phyloP scores from a whole-genome alignment of 2,329 filamentous ascomycete genomes.

The Hypomyces perniciosus region DNA sequence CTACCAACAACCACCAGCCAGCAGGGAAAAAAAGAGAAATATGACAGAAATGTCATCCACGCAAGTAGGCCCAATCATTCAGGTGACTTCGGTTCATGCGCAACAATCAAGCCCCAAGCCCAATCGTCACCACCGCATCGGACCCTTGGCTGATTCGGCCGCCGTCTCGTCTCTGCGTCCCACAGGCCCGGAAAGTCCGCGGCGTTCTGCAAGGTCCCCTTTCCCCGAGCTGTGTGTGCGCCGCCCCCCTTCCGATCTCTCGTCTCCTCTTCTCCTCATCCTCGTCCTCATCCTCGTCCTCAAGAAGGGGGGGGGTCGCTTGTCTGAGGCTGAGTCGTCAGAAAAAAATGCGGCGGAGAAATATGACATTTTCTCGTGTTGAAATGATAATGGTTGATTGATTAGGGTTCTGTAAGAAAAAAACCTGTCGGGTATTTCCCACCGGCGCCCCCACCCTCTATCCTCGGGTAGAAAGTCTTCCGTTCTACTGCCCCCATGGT shows the following conservation, averaged over 20 bases:
- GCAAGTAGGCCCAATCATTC: neutral
- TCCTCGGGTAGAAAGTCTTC: too few species aligned
- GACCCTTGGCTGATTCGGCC: neutral
- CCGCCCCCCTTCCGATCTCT: too few species aligned
- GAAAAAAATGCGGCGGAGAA: too few species aligned
- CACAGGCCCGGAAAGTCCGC: too few species aligned
- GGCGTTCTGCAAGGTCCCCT: too few species aligned
- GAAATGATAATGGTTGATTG: neutral
- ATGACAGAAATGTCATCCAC: neutral
- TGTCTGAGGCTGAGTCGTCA: too few species aligned
- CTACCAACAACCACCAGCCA: neutral
- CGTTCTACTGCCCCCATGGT: too few species aligned
- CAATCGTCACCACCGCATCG: neutral
- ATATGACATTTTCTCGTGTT: neutral
- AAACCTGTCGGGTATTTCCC: neutral
- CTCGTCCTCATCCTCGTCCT: neutral
- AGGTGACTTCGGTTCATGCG: conserved; percentile 12
- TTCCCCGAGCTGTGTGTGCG: too few species aligned
- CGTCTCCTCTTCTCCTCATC: too few species aligned
- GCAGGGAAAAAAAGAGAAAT: neutral
- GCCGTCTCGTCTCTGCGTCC: too few species aligned
- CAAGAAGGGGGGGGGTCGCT: too few species aligned
- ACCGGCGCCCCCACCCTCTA: too few species aligned
- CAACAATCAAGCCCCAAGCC: conserved; percentile 4
- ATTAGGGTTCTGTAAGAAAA: neutral